These are phyloP conservation scores for Calocera cornea DNA, from an alignment of 768 basidiomycete genomes.

Conservation along the genomic window DNA sequence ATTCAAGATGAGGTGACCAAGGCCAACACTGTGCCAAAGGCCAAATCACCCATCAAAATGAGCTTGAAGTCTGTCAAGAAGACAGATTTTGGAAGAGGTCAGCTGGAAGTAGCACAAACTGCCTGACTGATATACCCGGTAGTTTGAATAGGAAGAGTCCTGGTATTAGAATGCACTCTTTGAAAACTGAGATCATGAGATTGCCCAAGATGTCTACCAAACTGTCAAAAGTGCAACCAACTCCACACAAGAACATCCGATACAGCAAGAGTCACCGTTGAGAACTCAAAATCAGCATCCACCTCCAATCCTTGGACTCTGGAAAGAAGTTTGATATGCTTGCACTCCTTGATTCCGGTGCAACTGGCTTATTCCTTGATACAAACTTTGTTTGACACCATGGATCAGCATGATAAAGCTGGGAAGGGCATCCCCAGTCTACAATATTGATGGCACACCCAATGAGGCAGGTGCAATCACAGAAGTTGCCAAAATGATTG, in stretches of 20 bases:
- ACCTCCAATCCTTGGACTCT: neutral
- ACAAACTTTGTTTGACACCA: neutral
- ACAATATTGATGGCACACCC: too few relatives aligned
- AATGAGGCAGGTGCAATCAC: too few relatives aligned
- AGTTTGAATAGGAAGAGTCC: neutral
- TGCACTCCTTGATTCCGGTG: too few relatives aligned
- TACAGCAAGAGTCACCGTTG: neutral
- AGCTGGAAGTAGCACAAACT: neutral
- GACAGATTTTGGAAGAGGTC: neutral
- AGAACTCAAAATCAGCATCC: neutral
- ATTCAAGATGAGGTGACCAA: neutral
- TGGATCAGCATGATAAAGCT: neutral
- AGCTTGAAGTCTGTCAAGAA: neutral
- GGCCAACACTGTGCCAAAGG: neutral
- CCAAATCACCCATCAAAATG: neutral
- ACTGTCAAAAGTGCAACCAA: neutral
- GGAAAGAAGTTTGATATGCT: too few relatives aligned
- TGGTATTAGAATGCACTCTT: neutral
- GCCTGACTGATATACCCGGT: neutral
- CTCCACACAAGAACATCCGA: neutral
- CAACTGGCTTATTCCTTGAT: neutral
- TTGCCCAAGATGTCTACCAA: neutral
- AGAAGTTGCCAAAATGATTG: too few relatives aligned
- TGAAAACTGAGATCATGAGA: neutral
- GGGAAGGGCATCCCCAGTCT: neutral